Base-by-base conservation (phyloP, 441 rosid species). In the Pelargonium citronellum region DNA sequence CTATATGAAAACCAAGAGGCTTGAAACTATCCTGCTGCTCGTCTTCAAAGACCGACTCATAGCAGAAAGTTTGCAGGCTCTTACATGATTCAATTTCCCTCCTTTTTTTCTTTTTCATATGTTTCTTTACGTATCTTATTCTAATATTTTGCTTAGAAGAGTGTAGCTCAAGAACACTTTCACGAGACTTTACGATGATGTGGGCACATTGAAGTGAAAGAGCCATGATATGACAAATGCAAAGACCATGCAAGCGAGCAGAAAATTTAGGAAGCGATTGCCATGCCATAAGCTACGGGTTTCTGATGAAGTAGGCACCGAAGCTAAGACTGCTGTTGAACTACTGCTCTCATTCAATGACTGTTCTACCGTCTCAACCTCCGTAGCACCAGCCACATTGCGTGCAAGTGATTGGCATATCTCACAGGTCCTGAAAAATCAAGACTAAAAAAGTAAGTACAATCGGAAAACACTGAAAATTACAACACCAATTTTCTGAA, bases 191-290 rank as follows among this genome's bases (percentile, higher is more conserved):
- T 77, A 78, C 20, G 8, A 6, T 19, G 76, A 67, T 27, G 87
- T 74, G 37, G 81, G 79, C 71, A 82, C 70, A 5, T 83, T 84
- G 74, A 87, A 88, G 81, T 84, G 94, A 47, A 88, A 85, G 60
- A 88, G 83, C 91, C 94, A 88, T 2, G 94, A 87, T 15, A 88
- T 75, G 71, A 87, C 80, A 69, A 88, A 88, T 0, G 91, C 94
- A 67, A 85, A 81, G 64, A 89, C 89, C 90, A 89, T 84, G 81
- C 91, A 89, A 70, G 88, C 90, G 22, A 89, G 86, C 69, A 89
- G 83, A 73, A 87, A 78, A 69, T 89, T 89, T 41, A 89, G 86
- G 67, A 87, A 66, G 68, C 87, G 87, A 67, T 87, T 89, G 61
- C 88, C 84, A 24, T 82, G 84, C 91, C 89, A 87, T 71, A 86